These are phyloP conservation scores for Herpetomonas tarakana DNA, from an alignment of 208 protist genomes.

Conservation along the genomic window DNA sequence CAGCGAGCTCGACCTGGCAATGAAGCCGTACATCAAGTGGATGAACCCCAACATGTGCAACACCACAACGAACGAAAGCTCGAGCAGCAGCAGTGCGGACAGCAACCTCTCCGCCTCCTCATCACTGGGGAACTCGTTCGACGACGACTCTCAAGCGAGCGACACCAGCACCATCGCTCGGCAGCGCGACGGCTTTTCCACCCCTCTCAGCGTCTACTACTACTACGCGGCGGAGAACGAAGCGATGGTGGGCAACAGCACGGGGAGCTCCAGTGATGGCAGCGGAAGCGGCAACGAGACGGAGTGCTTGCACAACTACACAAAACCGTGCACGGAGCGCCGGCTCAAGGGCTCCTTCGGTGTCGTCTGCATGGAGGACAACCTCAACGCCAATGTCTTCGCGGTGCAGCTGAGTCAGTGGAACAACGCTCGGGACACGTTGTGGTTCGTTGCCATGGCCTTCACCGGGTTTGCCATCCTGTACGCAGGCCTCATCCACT, in stretches of 20 bases:
- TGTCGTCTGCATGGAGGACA: conserved; percentile 57
- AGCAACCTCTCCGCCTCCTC: neutral
- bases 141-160: conserved; percentile 2
- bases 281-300: neutral
- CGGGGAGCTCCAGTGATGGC: neutral
- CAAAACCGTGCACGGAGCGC: conserved; percentile 23
- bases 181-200: neutral
- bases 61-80: neutral
- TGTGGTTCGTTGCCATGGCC: conserved; percentile 74
- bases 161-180: neutral
- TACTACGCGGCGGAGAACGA: neutral
- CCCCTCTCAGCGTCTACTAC: neutral
- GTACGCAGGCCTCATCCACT: conserved; percentile 49
- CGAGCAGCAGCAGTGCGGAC: neutral
- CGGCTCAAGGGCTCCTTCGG: conserved; percentile 44
- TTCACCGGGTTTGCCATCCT: conserved; percentile 53
- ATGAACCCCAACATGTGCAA: conserved; percentile 7
- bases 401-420: conserved; percentile 60
- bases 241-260: neutral
- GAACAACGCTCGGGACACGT: conserved; percentile 50
- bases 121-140: too few relatives aligned
- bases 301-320: neutral
- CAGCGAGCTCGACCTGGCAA: conserved; percentile 29
- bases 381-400: conserved; percentile 56
- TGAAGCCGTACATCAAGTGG: conserved; percentile 29